phyloP scores from a whole-genome alignment of 257 asterid species.

The Solanum appendiculatum region DNA sequence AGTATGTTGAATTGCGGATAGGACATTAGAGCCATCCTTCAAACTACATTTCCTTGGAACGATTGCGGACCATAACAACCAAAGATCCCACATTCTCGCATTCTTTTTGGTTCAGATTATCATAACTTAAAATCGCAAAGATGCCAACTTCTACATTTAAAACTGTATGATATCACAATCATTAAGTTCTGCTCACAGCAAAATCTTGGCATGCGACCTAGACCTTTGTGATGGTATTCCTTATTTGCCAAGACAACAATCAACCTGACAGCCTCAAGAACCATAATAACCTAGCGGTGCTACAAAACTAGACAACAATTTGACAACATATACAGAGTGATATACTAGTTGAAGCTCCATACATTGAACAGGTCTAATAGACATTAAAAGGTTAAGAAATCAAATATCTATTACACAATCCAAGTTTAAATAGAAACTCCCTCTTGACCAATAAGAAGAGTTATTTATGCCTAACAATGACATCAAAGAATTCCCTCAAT shows the following conservation, averaged over 20 bases:
- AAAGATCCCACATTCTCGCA: background rate
- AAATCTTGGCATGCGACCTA: background rate
- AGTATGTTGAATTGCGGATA: background rate
- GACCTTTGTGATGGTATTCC: background rate
- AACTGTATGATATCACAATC: background rate
- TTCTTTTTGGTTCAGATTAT: background rate
- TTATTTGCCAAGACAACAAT: background rate
- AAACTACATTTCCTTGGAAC: background rate
- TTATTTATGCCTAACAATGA: slow-evolving; percentile 13
- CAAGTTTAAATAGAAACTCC: background rate
- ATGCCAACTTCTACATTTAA: background rate
- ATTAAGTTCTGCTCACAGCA: background rate
- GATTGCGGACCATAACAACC: background rate
- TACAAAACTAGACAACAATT: background rate
- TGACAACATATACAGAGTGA: background rate
- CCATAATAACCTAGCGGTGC: background rate
- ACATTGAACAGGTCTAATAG: background rate
- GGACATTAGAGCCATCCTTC: background rate
- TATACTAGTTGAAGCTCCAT: background rate
- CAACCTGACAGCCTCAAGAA: background rate
- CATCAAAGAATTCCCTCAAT: slow-evolving; percentile 16
- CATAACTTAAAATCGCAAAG: background rate
- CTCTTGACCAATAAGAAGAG: slow-evolving; percentile 29
- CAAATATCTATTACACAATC: background rate
- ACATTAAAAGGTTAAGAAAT: background rate